Evolutionary conservation across 768 basidiomycete genomes (phyloP), one percentile per base, ranked within the genome.

Genomic region (Porphyrellus cyaneotinctus): DNA sequence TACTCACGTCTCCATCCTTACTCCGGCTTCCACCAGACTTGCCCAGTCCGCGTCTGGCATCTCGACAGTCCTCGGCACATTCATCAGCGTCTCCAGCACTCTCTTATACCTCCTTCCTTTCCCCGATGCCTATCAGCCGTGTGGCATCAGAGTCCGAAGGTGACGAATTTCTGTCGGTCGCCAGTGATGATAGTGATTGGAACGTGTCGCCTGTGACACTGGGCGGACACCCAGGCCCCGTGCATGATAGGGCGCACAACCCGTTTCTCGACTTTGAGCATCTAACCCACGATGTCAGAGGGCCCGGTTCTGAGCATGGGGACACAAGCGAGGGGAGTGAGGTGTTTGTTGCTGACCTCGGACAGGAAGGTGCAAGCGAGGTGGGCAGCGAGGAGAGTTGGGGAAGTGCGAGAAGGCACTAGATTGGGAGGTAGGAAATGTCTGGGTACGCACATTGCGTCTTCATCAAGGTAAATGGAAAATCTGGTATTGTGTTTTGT

Each of bases 101-200:
- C 17, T 68, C 65, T 0, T 61, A 49, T 26, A 57, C 47, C 14
- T 67, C 66, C 0, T 66, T 66, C 47, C 53, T 65, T 4, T 68
- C 66, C 2, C 66, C 64, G 23, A 42, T 58, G 39, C 53, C 65
- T 3, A 17, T 56, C 15, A 63, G 58, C 30, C 57, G 58, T 17
- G 23, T 43, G 0, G 46, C 36, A 6, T 63, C 66, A 20, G 62
- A 57, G 41, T 65, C 64, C 2, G 63, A 65, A 23, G 51, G 39
- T 12, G 64, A 58, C 20, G 66, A 67, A 33, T 67, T 67, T 12
- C 8, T 65, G 50, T 65, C 66, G 38, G 41, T 64, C 32, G 63
- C 52, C 1, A 56, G 64, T 3, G 57, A 52, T 13, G 57, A 58
- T 1, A 63, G 57, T 32, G 59, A 59, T 8, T 61, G 58, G 57